Percentiles rank a stretch among this genome's conserved stretches.
These are phyloP conservation scores for Termitomyces sp. DNA, from an alignment of 768 basidiomycete genomes.

Conservation along the genomic window DNA sequence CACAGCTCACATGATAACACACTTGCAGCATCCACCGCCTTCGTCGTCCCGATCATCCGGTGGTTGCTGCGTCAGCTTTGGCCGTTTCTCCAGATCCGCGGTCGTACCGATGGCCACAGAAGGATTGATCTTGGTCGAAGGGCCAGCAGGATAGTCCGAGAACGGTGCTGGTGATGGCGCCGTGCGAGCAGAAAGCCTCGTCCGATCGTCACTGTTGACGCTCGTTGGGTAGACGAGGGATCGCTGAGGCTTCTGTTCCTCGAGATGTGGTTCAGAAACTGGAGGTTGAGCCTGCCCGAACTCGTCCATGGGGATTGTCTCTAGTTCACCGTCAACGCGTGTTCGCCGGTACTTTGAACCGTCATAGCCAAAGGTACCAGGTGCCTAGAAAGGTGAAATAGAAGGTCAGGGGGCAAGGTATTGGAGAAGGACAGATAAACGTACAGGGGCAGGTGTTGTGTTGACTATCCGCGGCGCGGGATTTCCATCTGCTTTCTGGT, in stretches of 20 bases:
- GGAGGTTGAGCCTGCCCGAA: slow-evolving; percentile 43
- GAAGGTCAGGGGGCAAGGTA: not conserved
- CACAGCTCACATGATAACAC: slow-evolving; percentile 69
- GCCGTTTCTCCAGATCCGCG: slow-evolving; percentile 21
- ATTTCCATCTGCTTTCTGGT: slow-evolving; percentile 66
- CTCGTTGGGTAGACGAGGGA: slow-evolving; percentile 12
- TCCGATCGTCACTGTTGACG: slow-evolving; percentile 20
- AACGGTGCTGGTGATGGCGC: slow-evolving; percentile 60
- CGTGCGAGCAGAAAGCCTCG: slow-evolving; percentile 24
- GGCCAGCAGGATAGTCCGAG: slow-evolving; percentile 46
- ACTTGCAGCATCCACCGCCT: slow-evolving; percentile 71
- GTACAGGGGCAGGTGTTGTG: slow-evolving; percentile 51
- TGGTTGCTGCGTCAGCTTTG: slow-evolving; percentile 30
- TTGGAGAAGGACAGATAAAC: slow-evolving; percentile 19
- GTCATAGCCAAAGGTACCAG: slow-evolving; percentile 80
- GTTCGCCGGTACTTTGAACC: slow-evolving; percentile 61
- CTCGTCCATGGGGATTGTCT: slow-evolving; percentile 58
- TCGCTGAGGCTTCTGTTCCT: slow-evolving; percentile 18
- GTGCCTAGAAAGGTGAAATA: slow-evolving; percentile 42
- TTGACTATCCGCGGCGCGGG: slow-evolving; percentile 44
- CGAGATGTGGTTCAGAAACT: slow-evolving; percentile 13
- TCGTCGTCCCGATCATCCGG: slow-evolving; percentile 42
- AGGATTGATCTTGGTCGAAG: slow-evolving; percentile 16
- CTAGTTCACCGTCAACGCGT: slow-evolving; percentile 26
- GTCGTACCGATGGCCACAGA: not conserved